Base-by-base conservation (phyloP, 208 protist species). In the Leishmania tarentolae region DNA sequence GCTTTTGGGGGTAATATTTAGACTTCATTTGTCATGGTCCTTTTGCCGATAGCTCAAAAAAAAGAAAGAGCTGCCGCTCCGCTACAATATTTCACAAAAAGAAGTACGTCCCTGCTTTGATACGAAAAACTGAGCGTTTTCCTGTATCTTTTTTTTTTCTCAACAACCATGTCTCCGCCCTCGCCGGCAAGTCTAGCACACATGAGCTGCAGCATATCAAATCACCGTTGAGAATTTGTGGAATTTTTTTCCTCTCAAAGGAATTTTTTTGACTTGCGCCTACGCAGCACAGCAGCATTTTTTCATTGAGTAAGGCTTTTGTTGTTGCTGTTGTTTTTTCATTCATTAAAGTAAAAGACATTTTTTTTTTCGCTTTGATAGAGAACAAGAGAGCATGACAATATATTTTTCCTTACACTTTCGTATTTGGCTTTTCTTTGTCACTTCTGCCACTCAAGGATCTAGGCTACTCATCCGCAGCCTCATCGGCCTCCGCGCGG, bases 401-500 rank as follows among this genome's bases (percentile, higher is more conserved):
- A 19, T 63, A 17, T 78, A 46, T 65, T 47, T 37, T 35, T 47
- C 19, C 8, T 78, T 50, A 53, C 8, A 44, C 31, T 42, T 75
- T 66, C 19, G 11, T 37, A 37, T 9, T 9, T 35, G 31, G 17
- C 0, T 65, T 65, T 53, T 17, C 35, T 75, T 61, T 59, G 42
- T 50, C 2, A 72, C 52, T 40, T 61, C 11, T 17, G 28, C 15
- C 44, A 44, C 71, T 19, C 15, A 31, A 0, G 46, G 28, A 75
- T 11, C 47, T 61, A 19, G 15, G 31, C 47, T 59, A 75, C 47
- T 75, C 71, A n/a, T 40, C 71, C 70, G 82, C 82, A 35, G 76
- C 59, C 50, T 68, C 87, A 53, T 56, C 79, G 6, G 79, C 79
- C 81, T 66, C 53, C 44, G 76, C 77, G 52, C 79, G 70, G 1